Conservation (phyloP, 306 rosid genomes). For the Herpetospermum pedunculosum region DNA sequence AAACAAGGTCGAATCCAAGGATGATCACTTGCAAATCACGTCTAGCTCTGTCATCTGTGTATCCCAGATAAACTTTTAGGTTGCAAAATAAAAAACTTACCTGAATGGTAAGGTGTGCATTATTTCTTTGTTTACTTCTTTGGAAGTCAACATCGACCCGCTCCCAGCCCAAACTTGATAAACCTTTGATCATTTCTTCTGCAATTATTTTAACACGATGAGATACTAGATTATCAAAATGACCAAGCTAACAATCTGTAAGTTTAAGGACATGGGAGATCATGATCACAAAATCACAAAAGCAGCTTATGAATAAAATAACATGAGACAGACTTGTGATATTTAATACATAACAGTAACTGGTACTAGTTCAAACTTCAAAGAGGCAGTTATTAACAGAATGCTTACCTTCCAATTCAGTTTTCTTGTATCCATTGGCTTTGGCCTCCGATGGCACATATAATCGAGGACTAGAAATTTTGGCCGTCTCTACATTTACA, state of each 20-base stretch:
- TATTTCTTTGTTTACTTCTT: slow-evolving; percentile 43
- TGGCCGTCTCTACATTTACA: slow-evolving; percentile 40
- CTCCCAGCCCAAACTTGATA: slow-evolving; percentile 73
- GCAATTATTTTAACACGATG: slow-evolving; percentile 3
- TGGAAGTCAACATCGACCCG: slow-evolving; percentile 69
- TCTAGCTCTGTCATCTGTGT: not conserved
- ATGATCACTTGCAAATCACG: not conserved
- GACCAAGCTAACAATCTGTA: not conserved
- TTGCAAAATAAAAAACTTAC: slow-evolving; percentile 20
- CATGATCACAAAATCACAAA: not conserved
- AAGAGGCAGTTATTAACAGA: not conserved
- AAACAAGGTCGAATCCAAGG: not conserved
- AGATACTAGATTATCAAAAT: not conserved
- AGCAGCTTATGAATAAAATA: not conserved
- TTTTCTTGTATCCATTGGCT: slow-evolving; percentile 19
- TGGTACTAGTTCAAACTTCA: not conserved
- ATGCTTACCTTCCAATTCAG: slow-evolving; percentile 50
- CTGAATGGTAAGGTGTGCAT: slow-evolving; percentile 82
- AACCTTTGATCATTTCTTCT: slow-evolving; percentile 74
- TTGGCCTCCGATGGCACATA: slow-evolving; percentile 23
- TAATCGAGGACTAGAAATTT: slow-evolving; percentile 12
- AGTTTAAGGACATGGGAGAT: not conserved
- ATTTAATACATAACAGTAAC: not conserved
- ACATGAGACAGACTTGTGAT: not conserved
- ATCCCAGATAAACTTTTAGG: not conserved